Evolutionary conservation across 495 filamentous ascomycete genomes (phyloP).

Genomic region (Lepraria neglecta): DNA sequence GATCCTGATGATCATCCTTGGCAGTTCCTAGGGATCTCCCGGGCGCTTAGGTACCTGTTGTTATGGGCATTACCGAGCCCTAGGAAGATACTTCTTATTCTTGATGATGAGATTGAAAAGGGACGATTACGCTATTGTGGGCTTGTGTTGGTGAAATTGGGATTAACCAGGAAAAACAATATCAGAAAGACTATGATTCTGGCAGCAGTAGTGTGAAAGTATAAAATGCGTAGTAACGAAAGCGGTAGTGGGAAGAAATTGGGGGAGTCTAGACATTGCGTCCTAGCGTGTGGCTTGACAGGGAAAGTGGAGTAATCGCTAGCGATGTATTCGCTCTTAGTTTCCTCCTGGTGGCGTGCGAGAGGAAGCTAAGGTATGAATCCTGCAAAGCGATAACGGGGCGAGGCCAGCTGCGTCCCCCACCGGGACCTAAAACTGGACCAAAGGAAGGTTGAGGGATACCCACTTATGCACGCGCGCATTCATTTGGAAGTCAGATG

Average conservation of each 20-base stretch:
- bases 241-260: not conserved
- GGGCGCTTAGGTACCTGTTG: conserved; percentile 18
- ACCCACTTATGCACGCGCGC: conserved; percentile 20
- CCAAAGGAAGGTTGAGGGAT: conserved; percentile 18
- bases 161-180: conserved; percentile 7
- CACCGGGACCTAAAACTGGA: conserved; percentile 16
- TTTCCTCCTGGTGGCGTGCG: not conserved
- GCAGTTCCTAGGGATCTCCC: conserved; percentile 9
- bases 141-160: not conserved
- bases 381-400: conserved; percentile 39
- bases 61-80: too few species aligned
- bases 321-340: not conserved
- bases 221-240: conserved; percentile 16
- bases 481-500: conserved; percentile 56
- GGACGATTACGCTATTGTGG: not conserved
- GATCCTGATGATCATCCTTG: conserved; percentile 22
- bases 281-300: conserved; percentile 10
- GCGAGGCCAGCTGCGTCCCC: conserved; percentile 16
- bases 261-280: not conserved
- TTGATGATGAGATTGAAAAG: not conserved
- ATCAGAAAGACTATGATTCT: not conserved
- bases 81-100: too few species aligned
- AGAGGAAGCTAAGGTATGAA: conserved; percentile 3
- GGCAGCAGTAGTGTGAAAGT: conserved; percentile 7
- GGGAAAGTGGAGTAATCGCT: not conserved